Conservation (phyloP, 2,329 filamentous ascomycete species). For the Rutstroemia sp. region DNA sequence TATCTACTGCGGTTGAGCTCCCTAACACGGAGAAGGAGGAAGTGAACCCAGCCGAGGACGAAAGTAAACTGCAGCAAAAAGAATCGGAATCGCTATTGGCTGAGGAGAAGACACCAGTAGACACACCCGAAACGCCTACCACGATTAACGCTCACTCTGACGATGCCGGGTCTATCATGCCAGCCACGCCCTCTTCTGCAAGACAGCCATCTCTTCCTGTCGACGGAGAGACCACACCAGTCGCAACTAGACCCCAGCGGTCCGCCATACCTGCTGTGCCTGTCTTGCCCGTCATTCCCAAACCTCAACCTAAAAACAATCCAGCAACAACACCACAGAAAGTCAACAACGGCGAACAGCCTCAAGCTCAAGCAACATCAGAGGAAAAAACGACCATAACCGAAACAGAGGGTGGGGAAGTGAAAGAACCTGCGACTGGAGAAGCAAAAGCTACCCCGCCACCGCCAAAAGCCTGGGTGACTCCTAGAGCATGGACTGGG, state of each 20-base stretch:
- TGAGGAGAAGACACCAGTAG: constrained; percentile 30
- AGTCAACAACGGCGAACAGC: constrained; percentile 7
- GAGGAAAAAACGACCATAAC: not conserved
- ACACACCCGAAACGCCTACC: constrained; percentile 40
- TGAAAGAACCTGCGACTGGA: constrained; percentile 8
- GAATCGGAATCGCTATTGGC: not conserved
- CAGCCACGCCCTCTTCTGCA: constrained; percentile 48
- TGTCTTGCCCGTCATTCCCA: constrained; percentile 33
- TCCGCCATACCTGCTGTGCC: constrained; percentile 39
- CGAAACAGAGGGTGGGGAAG: not conserved
- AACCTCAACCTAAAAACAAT: constrained; percentile 34
- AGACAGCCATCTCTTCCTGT: constrained; percentile 14
- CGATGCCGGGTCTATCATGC: constrained; percentile 36
- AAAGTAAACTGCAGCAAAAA: not conserved
- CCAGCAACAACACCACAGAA: constrained; percentile 15
- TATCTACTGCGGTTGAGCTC: constrained; percentile 21
- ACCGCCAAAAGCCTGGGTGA: constrained; percentile 32
- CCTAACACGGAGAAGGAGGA: constrained; percentile 10
- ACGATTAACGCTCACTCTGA: constrained; percentile 35
- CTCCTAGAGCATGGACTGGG: constrained; percentile 63
- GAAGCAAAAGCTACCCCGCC: constrained; percentile 33
- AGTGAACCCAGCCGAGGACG: not conserved
- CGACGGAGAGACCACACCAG: constrained; percentile 21
- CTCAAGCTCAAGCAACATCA: constrained; percentile 6
- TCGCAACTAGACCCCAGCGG: constrained; percentile 27